Conservation (phyloP, 441 rosid species). For the Euphorbia corollata region DNA sequence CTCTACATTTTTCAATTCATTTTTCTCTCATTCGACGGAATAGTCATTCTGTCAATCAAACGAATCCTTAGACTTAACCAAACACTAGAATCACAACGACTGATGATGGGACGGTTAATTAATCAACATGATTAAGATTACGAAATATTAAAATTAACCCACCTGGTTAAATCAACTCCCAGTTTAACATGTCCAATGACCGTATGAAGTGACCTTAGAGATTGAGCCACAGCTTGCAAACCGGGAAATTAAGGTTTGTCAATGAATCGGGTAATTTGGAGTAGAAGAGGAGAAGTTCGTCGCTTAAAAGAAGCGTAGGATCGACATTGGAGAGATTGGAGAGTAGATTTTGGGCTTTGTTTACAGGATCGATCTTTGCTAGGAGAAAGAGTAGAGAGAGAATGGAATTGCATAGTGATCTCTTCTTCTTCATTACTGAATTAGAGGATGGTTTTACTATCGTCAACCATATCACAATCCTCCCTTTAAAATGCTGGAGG, state of each 20-base stretch:
- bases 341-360: constrained; percentile 36
- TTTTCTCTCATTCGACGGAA: too few species aligned
- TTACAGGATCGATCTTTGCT: constrained; percentile 21
- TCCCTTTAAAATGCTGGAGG: too few species aligned
- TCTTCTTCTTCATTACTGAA: too few species aligned
- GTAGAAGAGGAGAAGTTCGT: constrained; percentile 54
- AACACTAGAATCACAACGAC: constrained; percentile 35
- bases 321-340: constrained; percentile 40
- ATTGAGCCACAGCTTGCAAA: constrained; percentile 74
- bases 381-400: constrained; percentile 27
- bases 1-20: too few species aligned
- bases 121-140: constrained; percentile 51
- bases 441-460: too few species aligned
- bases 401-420: constrained; percentile 54
- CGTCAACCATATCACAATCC: too few species aligned
- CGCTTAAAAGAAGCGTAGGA: constrained; percentile 55
- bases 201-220: constrained; percentile 63
- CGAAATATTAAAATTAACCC: constrained; percentile 60
- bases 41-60: too few species aligned
- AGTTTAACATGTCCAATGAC: constrained; percentile 57
- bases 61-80: constrained; percentile 30
- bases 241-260: constrained; percentile 44
- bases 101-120: constrained; percentile 36
- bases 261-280: constrained; percentile 48
- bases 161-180: constrained; percentile 59